Evolutionary conservation across 2,329 filamentous ascomycete genomes (phyloP).

Genomic region (Xylaria sp.): DNA sequence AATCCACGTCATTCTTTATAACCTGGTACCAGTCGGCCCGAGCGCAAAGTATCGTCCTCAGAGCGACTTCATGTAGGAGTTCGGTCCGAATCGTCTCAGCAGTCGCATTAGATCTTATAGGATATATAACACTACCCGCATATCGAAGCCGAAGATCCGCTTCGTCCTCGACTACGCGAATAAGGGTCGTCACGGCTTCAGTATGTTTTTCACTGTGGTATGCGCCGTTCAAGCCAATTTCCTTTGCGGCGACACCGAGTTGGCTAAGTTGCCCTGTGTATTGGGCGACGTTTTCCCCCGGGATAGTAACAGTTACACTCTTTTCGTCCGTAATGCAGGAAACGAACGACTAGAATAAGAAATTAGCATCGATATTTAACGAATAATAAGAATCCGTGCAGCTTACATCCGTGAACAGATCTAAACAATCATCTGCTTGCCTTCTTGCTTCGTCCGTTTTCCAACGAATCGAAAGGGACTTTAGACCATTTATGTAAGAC

Average conservation of each 20-base stretch:
- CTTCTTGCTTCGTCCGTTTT: conserved; percentile 5
- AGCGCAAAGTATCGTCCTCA: conserved; percentile 11
- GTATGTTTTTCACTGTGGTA: conserved; percentile 12
- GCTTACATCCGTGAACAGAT: conserved; percentile 10
- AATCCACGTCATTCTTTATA: not conserved
- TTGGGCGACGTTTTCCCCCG: not conserved
- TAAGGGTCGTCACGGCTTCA: not conserved
- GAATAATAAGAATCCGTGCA: too few relatives aligned
- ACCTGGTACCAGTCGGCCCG: conserved; percentile 16
- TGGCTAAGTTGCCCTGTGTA: conserved; percentile 6
- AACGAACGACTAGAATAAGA: conserved; percentile 3
- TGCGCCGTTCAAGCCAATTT: conserved; percentile 13
- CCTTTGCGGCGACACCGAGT: conserved; percentile 7
- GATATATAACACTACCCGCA: not conserved
- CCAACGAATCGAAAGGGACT: conserved; percentile 20
- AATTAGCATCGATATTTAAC: not conserved
- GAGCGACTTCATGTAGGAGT: conserved; percentile 13
- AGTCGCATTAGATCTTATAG: conserved; percentile 19
- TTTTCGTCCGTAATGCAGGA: conserved; percentile 18
- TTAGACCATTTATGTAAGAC: not conserved
- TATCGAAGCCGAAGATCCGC: not conserved
- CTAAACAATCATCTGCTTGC: conserved; percentile 5
- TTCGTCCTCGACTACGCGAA: not conserved
- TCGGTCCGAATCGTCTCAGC: conserved; percentile 4
- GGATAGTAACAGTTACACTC: conserved; percentile 11